These are phyloP conservation scores for Hypoxylon sp. DNA, from an alignment of 2,329 filamentous ascomycete species.

Conservation along the genomic window DNA sequence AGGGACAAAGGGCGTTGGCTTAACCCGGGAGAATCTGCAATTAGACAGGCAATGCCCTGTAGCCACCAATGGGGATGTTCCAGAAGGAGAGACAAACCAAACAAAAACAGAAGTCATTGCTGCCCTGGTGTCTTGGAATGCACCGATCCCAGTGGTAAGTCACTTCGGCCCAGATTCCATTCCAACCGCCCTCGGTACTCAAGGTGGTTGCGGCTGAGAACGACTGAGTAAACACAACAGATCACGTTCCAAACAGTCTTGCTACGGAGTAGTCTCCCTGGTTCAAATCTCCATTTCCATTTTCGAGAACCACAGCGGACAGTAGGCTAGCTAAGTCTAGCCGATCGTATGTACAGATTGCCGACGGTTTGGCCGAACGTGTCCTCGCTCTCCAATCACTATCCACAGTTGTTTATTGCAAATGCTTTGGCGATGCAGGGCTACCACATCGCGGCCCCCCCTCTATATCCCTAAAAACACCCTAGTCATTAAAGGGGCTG, in stretches of 20 bases:
- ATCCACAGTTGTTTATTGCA: slow-evolving; percentile 36
- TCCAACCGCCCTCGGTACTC: slow-evolving; percentile 29
- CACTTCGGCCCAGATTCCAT: slow-evolving; percentile 29
- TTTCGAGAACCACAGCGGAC: slow-evolving; percentile 43
- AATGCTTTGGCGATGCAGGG: slow-evolving; percentile 36
- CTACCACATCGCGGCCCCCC: slow-evolving; percentile 33
- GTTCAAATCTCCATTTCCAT: slow-evolving; percentile 48
- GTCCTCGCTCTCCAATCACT: slow-evolving; percentile 37
- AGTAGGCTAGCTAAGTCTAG: slow-evolving; percentile 36
- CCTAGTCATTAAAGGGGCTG: slow-evolving; percentile 34
- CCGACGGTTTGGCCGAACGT: slow-evolving; percentile 38
- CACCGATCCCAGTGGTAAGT: slow-evolving; percentile 22
- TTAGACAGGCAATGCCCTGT: slow-evolving; percentile 50
- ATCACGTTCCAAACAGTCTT: slow-evolving; percentile 40
- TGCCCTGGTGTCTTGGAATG: slow-evolving; percentile 50
- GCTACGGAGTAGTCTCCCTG: slow-evolving; percentile 34
- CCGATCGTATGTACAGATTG: slow-evolving; percentile 50
- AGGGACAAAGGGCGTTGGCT: slow-evolving; percentile 34
- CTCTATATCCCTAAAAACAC: slow-evolving; percentile 41
- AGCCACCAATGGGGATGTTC: slow-evolving; percentile 43
- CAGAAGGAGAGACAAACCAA: slow-evolving; percentile 42
- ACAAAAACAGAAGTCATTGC: slow-evolving; percentile 43
- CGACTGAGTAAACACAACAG: slow-evolving; percentile 22
- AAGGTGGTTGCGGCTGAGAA: slow-evolving; percentile 16
- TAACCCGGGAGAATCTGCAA: slow-evolving; percentile 48